Percentiles rank a stretch among this genome's conserved stretches.
phyloP scores from a whole-genome alignment of 257 asterid species.

The Przewalskia tangutica region DNA sequence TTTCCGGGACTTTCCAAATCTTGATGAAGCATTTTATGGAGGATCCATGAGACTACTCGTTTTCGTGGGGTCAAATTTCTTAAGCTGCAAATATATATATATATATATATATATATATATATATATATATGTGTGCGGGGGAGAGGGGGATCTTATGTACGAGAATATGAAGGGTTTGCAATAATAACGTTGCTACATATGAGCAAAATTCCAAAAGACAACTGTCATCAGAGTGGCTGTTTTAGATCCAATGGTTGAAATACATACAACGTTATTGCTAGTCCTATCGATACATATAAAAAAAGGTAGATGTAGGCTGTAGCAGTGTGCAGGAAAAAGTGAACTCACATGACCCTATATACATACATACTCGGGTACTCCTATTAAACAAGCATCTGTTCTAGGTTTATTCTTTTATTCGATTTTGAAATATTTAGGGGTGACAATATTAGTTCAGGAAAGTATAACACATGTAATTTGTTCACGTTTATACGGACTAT shows the following conservation, averaged over 20 bases:
- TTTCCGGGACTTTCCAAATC: background rate
- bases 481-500: background rate
- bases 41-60: background rate
- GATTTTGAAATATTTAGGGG: background rate
- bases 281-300: background rate
- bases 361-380: background rate
- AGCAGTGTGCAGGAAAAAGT: background rate
- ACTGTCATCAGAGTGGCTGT: background rate
- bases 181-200: background rate
- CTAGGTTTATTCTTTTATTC: background rate
- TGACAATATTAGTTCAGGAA: background rate
- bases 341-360: conserved; percentile 2
- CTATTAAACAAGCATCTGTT: background rate
- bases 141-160: too few relatives aligned
- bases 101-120: background rate
- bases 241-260: background rate
- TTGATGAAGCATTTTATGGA: background rate
- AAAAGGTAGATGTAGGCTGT: background rate
- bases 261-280: background rate
- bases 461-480: background rate
- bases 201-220: background rate
- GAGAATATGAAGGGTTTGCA: background rate
- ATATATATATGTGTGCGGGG: background rate
- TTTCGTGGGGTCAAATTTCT: background rate
- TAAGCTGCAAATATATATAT: background rate